A percentile compares a stretch with the other conserved stretches of the same genome.
Conservation (phyloP, 2,329 filamentous ascomycete species). For the Fusarium mundagurra region DNA sequence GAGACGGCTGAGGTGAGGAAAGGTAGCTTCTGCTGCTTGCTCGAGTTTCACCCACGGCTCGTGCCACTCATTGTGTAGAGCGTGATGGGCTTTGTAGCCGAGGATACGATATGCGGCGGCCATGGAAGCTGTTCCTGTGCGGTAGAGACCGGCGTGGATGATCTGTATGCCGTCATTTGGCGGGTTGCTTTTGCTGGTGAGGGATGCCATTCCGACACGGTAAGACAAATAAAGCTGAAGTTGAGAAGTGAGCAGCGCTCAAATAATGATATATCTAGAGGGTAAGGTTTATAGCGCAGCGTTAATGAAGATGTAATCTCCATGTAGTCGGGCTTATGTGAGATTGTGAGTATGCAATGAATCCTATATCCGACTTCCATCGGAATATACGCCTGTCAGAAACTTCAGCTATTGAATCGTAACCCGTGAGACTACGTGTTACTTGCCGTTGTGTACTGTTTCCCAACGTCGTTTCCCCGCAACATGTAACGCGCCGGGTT, state of each 20-base stretch:
- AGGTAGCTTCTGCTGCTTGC: constrained; percentile 16
- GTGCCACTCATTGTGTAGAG: not conserved
- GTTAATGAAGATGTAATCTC: rapidly evolving
- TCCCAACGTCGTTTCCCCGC: not conserved
- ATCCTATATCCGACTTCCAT: too few relatives aligned
- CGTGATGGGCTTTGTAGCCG: constrained; percentile 3
- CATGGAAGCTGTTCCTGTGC: constrained; percentile 14
- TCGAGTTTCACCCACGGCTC: not conserved
- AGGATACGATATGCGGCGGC: constrained; percentile 1
- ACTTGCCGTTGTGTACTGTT: not conserved
- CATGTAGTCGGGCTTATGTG: not conserved
- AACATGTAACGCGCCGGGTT: not conserved
- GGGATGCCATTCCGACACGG: not conserved
- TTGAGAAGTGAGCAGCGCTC: rapidly evolving
- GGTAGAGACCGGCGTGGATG: constrained; percentile 10
- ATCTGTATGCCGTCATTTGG: not conserved
- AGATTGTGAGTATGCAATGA: rapidly evolving
- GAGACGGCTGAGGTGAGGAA: not conserved
- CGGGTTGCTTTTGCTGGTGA: rapidly evolving
- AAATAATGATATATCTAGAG: rapidly evolving
- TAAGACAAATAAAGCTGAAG: rapidly evolving
- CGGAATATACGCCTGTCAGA: rapidly evolving
- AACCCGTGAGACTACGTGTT: not conserved
- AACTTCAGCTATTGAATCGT: too few relatives aligned
- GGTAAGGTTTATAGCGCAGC: rapidly evolving